Percentiles rank a stretch among this genome's conserved stretches.
Conservation (phyloP, 345 rosid species). For the Syzygium aqueum region DNA sequence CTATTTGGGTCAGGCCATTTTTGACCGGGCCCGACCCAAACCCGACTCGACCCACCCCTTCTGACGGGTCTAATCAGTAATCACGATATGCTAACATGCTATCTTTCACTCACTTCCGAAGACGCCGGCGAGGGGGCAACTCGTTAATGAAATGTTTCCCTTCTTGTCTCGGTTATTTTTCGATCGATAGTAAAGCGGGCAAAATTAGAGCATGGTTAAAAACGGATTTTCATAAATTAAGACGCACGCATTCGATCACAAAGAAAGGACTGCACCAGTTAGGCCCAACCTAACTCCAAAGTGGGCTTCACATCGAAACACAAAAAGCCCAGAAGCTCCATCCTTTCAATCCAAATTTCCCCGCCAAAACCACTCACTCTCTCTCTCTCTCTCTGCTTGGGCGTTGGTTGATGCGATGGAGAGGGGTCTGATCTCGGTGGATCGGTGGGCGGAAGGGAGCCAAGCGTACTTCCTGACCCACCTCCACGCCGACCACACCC, state of each 20-base stretch:
- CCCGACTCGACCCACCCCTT: no score
- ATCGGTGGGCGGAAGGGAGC: constrained; percentile 59
- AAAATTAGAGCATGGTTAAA: background rate
- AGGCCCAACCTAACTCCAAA: background rate
- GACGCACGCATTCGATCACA: background rate
- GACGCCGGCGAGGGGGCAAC: background rate
- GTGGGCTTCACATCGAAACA: background rate
- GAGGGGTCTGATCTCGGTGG: constrained; percentile 63
- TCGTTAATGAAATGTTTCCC: background rate
- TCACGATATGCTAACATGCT: no score
- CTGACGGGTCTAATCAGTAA: no score
- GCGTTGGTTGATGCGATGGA: constrained; percentile 25
- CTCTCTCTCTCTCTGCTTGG: background rate
- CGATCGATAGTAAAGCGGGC: background rate
- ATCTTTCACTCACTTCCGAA: background rate
- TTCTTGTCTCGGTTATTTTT: no score
- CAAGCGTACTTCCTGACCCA: constrained; percentile 73
- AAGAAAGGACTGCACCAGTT: background rate
- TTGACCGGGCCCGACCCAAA: no score
- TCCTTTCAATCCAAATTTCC: background rate
- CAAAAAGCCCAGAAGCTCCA: background rate
- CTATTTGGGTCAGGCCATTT: no score
- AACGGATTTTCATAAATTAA: background rate
- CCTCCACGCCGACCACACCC: constrained; percentile 67
- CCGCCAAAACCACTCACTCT: background rate